Evolutionary conservation across 352 stramenopile genomes (phyloP).

Genomic region (Aphanomyces astaci): DNA sequence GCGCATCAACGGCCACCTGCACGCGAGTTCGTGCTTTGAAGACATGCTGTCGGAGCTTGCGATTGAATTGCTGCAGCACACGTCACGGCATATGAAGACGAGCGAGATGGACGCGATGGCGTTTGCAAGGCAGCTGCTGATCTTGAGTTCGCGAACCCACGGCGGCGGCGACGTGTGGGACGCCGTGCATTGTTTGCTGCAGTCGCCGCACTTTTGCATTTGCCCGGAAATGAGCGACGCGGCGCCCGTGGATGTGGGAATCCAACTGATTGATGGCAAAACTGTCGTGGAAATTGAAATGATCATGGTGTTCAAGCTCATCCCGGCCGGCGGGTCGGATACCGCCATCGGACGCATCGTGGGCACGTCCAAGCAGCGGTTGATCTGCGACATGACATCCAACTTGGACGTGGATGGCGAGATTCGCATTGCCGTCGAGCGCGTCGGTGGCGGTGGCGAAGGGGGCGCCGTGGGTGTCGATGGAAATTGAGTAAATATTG

Average conservation of each 20-base stretch:
- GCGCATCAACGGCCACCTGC: slow-evolving; percentile 40
- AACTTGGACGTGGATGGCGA: slow-evolving; percentile 20
- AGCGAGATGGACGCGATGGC: slow-evolving; percentile 45
- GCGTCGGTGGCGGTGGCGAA: not conserved
- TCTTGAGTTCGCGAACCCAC: slow-evolving; percentile 54
- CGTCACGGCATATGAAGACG: not conserved
- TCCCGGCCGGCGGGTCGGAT: slow-evolving; percentile 4
- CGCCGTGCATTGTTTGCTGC: slow-evolving; percentile 44
- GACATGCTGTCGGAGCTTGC: slow-evolving; percentile 31
- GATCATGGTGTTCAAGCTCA: slow-evolving; percentile 24
- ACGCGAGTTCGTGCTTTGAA: slow-evolving; percentile 32
- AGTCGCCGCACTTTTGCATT: slow-evolving; percentile 40
- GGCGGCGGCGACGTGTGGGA: slow-evolving; percentile 63
- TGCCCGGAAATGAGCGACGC: slow-evolving; percentile 36
- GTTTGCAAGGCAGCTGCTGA: slow-evolving; percentile 46
- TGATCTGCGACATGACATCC: slow-evolving; percentile 18
- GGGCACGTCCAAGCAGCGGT: slow-evolving; percentile 10
- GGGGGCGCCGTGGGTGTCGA: not conserved
- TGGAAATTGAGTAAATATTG: not conserved
- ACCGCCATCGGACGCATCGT: slow-evolving; percentile 16
- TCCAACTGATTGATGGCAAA: slow-evolving; percentile 18
- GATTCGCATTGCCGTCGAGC: slow-evolving; percentile 14
- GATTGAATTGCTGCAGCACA: slow-evolving; percentile 26
- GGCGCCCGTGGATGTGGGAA: slow-evolving; percentile 14
- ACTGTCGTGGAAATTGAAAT: slow-evolving; percentile 23